Evolutionary conservation across 257 asterid species (phyloP).

Genomic region (Buddleja alternifolia): DNA sequence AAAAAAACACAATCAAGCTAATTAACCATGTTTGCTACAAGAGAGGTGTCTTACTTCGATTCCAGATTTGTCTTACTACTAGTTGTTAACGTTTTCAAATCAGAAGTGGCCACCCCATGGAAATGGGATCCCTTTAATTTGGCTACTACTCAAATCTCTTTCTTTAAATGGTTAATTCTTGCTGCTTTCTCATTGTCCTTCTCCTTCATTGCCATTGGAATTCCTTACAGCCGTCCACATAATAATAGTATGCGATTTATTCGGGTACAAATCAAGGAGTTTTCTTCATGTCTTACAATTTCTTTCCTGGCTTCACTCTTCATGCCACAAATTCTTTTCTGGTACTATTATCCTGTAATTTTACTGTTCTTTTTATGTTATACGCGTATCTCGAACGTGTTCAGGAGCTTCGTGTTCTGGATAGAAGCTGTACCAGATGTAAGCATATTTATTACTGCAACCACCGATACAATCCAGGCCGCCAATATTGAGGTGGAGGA

Average conservation of each 20-base stretch:
- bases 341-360: conserved; percentile 9
- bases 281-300: background rate
- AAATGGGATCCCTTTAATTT: no score
- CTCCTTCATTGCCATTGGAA: no score
- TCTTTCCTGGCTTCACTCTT: conserved; percentile 10
- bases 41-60: conserved; percentile 12
- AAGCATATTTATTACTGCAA: no score
- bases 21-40: no score
- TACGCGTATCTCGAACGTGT: background rate
- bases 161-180: no score
- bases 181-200: no score
- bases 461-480: no score
- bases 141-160: no score
- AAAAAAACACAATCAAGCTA: no score
- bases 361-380: background rate
- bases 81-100: conserved; percentile 7
- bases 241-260: background rate
- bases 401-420: background rate
- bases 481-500: background rate
- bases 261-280: background rate
- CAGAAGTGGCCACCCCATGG: background rate
- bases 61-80: background rate
- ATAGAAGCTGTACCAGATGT: background rate
- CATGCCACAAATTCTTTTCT: conserved; percentile 13
- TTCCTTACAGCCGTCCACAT: no score